Evolutionary conservation across 495 filamentous ascomycete species (phyloP).

Genomic region (Aspergillus sclerotioniger): DNA sequence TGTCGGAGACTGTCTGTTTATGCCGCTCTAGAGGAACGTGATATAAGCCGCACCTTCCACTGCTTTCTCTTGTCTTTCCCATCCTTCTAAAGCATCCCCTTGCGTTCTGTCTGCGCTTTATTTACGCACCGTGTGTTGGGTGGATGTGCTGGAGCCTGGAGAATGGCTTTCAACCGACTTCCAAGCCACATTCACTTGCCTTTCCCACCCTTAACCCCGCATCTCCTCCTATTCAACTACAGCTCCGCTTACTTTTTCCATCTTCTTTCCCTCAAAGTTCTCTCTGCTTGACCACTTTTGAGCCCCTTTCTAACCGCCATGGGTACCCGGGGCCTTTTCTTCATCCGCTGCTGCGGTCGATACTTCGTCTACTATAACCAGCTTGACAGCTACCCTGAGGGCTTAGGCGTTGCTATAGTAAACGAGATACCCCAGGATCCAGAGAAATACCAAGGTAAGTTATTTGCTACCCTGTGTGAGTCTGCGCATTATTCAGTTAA

Average conservation of each 20-base stretch:
- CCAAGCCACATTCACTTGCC: neutral
- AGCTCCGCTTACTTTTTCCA: neutral
- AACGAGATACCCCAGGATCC: conserved; percentile 24
- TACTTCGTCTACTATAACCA: conserved; percentile 33
- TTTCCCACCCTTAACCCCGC: neutral
- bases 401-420: conserved; percentile 24
- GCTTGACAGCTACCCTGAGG: conserved; percentile 30
- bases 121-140: neutral
- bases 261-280: neutral
- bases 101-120: neutral
- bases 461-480: neutral
- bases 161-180: neutral
- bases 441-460: conserved; percentile 21
- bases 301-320: conserved; percentile 5
- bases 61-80: neutral
- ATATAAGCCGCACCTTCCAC: neutral
- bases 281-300: neutral
- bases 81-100: no score
- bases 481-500: neutral
- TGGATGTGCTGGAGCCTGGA: neutral
- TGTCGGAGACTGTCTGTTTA: no score
- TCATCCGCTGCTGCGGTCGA: conserved; percentile 27
- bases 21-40: no score
- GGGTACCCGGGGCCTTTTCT: conserved; percentile 27
- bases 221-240: neutral